Evolutionary conservation across 768 basidiomycete genomes (phyloP), one percentile per base, ranked within the genome.

Genomic region (Suillus brevipes): DNA sequence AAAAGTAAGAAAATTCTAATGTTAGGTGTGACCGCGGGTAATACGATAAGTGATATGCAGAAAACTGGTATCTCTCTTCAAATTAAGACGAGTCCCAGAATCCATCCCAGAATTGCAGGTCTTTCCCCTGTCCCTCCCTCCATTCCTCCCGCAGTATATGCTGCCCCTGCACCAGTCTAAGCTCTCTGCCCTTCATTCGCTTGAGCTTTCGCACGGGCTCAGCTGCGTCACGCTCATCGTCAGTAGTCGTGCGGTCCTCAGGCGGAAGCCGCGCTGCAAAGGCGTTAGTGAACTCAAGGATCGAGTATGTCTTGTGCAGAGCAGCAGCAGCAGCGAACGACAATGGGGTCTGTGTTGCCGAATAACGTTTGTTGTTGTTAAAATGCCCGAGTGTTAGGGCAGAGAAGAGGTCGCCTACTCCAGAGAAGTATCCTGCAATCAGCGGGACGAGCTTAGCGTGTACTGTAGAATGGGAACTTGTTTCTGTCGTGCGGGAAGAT

Each of bases 361-460:
- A 62, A 66, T 66, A 60, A 55, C 9, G 63, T 28, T 40, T n/a
- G 38, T 9, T 18, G 10, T 68, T 64, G 50, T 82, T 73, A 75
- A 88, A 98, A 71, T 95, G 90, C 0, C 88, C 95, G 5, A 97
- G 82, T 34, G 96, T 87, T 63, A 98, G 86, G 1, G 97, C 92
- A 7, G 95, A 95, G 80, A 99, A 98, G 63, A 98, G 87, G 76
- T 99, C 97, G 20, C 97, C 97, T 13, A 97, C 96, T 31, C 97
- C 97, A 23, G 94, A 91, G 75, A 95, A 99, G 79, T 98, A 97
- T 13, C 95, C 96, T 6, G 89, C 85, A 53, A 98, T 83, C 36
- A 89, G 83, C 3, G 90, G 89, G 10, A 99, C 87, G 52, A 82
- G 84, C 71, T 87, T 87, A 0, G 87, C 88, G 76, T 91, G 86